Base-by-base conservation (phyloP, 2,329 filamentous ascomycete species). In the Cryphonectria radicalis region DNA sequence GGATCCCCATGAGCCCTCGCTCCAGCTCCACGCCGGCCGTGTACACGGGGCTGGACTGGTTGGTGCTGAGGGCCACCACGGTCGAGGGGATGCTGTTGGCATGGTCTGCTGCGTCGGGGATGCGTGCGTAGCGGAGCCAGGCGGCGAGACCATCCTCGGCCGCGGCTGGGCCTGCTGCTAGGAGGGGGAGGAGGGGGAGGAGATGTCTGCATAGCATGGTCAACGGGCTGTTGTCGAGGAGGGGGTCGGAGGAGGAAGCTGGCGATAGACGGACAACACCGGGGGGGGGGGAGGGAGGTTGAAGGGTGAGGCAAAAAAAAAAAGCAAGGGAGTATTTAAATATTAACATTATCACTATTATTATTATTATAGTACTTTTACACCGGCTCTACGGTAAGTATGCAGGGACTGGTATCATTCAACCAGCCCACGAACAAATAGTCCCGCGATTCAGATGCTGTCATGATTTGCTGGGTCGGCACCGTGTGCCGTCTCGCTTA, bases 51-150 rank as follows among this genome's bases (percentile, higher is more conserved):
- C 86, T 88, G 8, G 78, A 81, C 63, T 83, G 77, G 10, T 86
- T 87, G 19, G 78, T 81, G 76, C 90, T 91, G 73, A 90, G 81
- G 4, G 83, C 80, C 50, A 89, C 78, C 68, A 91, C 85, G 14
- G 75, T 80, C 1, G 80, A 81, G 4, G 89, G 89, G 5, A 87
- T 75, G 2, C 73, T 74, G 53, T 80, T 80, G 55, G 79, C 79
- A 64, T 83, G 81, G 66, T 75, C 77, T 14, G 57, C 55, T 4
- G 71, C 73, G 13, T 74, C 68, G 14, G 80, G 73, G 25, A 90
- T 76, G 11, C 84, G 83, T 43, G 89, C 89, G 77, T 92, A 92
- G 65, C 90, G 85, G 69, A 92, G 79, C 90, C 90, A 92, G 64
- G 82, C 90, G 70, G 86, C 81, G 35, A 89, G 79, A 14, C 90